phyloP scores from a whole-genome alignment of 1,284 basidiomycete species.

The Phylloporus sp. region DNA sequence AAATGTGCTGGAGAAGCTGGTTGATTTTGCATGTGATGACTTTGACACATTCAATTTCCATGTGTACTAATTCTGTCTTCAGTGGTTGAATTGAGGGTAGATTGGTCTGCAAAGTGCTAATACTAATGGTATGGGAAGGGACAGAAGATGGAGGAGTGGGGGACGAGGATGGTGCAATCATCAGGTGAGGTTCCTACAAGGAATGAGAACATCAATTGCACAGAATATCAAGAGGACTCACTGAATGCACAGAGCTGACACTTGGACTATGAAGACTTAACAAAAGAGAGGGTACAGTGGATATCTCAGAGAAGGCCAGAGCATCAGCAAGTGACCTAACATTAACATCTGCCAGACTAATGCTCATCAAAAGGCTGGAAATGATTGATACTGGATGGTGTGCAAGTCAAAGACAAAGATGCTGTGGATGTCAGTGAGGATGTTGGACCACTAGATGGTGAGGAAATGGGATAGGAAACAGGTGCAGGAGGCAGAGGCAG shows the following conservation, averaged over 20 bases:
- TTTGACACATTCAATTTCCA: constrained; percentile 41
- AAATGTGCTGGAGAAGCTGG: constrained; percentile 69
- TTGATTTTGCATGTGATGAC: constrained; percentile 72
- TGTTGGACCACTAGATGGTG: constrained; percentile 40
- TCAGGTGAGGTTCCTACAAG: constrained; percentile 38
- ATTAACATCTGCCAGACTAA: constrained; percentile 42
- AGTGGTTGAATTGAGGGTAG: constrained; percentile 65
- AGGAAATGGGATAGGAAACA: constrained; percentile 25
- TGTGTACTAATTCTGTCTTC: constrained; percentile 52
- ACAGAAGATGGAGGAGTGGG: constrained; percentile 41
- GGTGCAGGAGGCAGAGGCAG: not conserved
- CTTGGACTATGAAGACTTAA: constrained; percentile 41
- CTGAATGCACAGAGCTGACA: constrained; percentile 40
- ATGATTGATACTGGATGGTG: constrained; percentile 47
- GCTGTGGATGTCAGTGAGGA: constrained; percentile 33
- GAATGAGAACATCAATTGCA: constrained; percentile 10
- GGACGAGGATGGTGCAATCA: constrained; percentile 43
- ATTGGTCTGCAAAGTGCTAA: constrained; percentile 70
- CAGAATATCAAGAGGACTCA: constrained; percentile 38
- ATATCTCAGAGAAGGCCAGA: constrained; percentile 37
- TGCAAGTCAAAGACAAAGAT: constrained; percentile 50
- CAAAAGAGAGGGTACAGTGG: constrained; percentile 66
- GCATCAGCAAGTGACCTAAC: constrained; percentile 39
- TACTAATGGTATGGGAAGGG: constrained; percentile 62
- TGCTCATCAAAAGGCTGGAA: constrained; percentile 48